Conservation (phyloP, 2,329 filamentous ascomycete genomes). For the Ramularia endophylla region DNA sequence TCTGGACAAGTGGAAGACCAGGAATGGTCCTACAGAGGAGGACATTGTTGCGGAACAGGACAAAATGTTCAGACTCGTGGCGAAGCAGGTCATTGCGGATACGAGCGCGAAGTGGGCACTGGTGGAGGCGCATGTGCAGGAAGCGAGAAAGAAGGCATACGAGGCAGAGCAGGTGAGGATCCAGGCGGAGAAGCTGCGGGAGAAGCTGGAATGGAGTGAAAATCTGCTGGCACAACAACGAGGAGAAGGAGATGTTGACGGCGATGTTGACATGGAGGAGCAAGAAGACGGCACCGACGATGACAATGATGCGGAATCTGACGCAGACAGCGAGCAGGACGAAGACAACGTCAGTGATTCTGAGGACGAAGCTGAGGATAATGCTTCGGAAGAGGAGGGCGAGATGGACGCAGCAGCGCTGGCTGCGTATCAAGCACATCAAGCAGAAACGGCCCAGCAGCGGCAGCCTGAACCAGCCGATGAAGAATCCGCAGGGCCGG, state of each 20-base stretch:
- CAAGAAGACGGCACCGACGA: constrained; percentile 27
- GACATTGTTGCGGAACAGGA: constrained; percentile 75
- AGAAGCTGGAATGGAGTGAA: constrained; percentile 33
- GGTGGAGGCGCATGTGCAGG: constrained; percentile 53
- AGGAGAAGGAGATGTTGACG: constrained; percentile 25
- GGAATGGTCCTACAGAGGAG: constrained; percentile 69
- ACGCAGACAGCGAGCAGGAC: too few species aligned
- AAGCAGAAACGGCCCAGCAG: too few species aligned
- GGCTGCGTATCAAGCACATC: constrained; percentile 25
- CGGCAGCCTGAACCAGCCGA: constrained; percentile 25
- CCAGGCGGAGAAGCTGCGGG: constrained; percentile 66
- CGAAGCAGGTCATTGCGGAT: constrained; percentile 64
- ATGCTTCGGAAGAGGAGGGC: constrained; percentile 41
- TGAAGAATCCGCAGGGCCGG: too few species aligned
- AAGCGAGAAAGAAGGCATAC: constrained; percentile 50
- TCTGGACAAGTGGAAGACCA: constrained; percentile 66
- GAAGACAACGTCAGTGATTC: constrained; percentile 26
- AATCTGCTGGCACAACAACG: constrained; percentile 28
- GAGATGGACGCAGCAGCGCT: constrained; percentile 50
- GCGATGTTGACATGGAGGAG: too few species aligned
- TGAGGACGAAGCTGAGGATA: constrained; percentile 41
- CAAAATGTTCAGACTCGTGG: constrained; percentile 58
- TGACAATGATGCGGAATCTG: constrained; percentile 35
- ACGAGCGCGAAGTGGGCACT: constrained; percentile 56
- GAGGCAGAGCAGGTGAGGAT: constrained; percentile 61